Evolutionary conservation across 805 yeast genomes (phyloP).

Genomic region (Metschnikowia cubensis): DNA sequence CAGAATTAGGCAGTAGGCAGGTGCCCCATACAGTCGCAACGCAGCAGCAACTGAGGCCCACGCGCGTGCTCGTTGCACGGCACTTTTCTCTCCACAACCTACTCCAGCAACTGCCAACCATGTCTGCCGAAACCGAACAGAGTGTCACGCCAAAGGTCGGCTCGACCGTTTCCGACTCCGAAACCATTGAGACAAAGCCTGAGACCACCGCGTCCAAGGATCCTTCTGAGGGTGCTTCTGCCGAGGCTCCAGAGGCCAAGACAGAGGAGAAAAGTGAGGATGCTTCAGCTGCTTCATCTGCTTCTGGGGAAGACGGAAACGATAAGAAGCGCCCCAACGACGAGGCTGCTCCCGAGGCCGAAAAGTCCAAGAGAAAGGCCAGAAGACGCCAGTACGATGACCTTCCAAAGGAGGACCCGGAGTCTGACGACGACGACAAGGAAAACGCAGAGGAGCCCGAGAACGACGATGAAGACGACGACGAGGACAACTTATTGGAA

Average conservation of each 20-base stretch:
- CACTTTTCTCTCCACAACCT: neutral
- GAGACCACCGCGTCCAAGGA: neutral
- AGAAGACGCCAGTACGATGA: slow-evolving; percentile 61
- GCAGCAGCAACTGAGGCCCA: neutral
- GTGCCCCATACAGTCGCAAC: neutral
- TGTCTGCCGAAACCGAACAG: slow-evolving; percentile 4
- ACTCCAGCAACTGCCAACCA: neutral
- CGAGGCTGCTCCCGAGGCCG: slow-evolving; percentile 13
- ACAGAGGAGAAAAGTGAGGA: neutral
- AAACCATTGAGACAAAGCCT: slow-evolving; percentile 8
- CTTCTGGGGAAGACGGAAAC: neutral
- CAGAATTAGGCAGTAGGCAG: neutral
- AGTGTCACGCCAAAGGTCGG: neutral
- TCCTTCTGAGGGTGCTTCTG: neutral
- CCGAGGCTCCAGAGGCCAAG: neutral
- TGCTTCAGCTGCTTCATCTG: no score
- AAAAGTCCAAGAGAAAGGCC: slow-evolving; percentile 45
- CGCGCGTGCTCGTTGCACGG: neutral
- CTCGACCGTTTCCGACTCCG: slow-evolving; percentile 5
- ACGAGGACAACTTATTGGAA: slow-evolving; percentile 74
- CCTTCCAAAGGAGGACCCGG: slow-evolving; percentile 47
- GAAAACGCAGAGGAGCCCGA: slow-evolving; percentile 44
- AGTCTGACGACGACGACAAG: slow-evolving; percentile 27
- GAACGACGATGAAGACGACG: slow-evolving; percentile 59
- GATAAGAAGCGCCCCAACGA: slow-evolving; percentile 1